Percentiles rank a stretch among this genome's conserved stretches.
Evolutionary conservation across 257 asterid genomes (phyloP).

Genomic region (Striga asiatica): DNA sequence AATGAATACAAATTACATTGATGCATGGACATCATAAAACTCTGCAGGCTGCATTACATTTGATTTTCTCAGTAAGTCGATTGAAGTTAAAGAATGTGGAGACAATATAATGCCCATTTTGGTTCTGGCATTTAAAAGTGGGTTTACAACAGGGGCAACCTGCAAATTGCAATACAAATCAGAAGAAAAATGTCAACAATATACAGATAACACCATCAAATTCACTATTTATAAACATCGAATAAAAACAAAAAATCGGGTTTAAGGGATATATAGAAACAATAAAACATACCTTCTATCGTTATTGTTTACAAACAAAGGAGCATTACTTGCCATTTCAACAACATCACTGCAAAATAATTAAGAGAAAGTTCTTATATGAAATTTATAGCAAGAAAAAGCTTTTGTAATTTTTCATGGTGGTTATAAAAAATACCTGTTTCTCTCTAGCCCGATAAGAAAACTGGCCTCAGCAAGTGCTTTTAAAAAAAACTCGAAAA

Average conservation of each 20-base stretch:
- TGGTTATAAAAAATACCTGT: slow-evolving; percentile 62
- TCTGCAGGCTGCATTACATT: slow-evolving; percentile 5
- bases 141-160: slow-evolving; percentile 42
- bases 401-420: too few relatives aligned
- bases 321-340: slow-evolving; percentile 92
- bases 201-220: too few relatives aligned
- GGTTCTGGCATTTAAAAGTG: slow-evolving; percentile 32
- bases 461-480: slow-evolving; percentile 86
- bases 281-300: slow-evolving; percentile 41
- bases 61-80: slow-evolving; percentile 45
- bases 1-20: slow-evolving; percentile 13
- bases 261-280: not conserved
- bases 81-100: slow-evolving; percentile 49
- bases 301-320: slow-evolving; percentile 64
- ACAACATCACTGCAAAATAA: slow-evolving; percentile 52
- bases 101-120: slow-evolving; percentile 37
- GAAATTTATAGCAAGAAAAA: too few relatives aligned
- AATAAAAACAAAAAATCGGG: not conserved
- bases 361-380: not conserved
- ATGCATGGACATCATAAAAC: slow-evolving; percentile 13
- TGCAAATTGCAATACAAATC: slow-evolving; percentile 30
- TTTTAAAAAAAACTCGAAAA: slow-evolving; percentile 28
- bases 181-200: too few relatives aligned
- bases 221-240: too few relatives aligned
- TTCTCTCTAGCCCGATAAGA: slow-evolving; percentile 69